These are phyloP conservation scores for Aspergillus texensis DNA, from an alignment of 2,329 filamentous ascomycete genomes.

Conservation along the genomic window DNA sequence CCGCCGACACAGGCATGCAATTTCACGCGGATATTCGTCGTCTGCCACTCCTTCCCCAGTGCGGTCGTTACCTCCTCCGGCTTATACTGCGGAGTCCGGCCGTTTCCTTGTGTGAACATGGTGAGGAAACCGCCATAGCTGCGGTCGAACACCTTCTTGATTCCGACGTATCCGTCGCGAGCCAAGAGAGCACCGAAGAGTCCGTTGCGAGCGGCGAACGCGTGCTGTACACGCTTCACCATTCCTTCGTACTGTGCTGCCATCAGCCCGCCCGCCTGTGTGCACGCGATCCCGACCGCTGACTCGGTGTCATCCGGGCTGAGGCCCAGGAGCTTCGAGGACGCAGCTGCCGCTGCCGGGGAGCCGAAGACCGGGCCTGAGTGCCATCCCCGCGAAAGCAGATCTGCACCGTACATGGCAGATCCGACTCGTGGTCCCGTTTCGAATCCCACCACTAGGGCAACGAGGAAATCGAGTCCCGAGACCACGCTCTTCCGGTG, in stretches of 20 bases:
- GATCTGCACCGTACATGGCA: conserved; percentile 41
- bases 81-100: neutral
- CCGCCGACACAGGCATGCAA: neutral
- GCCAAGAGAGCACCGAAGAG: conserved; percentile 45
- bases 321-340: conserved; percentile 37
- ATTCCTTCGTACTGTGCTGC: conserved; percentile 48
- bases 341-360: conserved; percentile 36
- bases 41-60: neutral
- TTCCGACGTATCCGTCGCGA: conserved; percentile 44
- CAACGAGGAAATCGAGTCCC: conserved; percentile 37
- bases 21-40: neutral
- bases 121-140: neutral
- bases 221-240: conserved; percentile 52
- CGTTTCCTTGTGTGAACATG: neutral
- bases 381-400: conserved; percentile 47
- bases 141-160: conserved; percentile 22
- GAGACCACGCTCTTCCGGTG: conserved; percentile 8
- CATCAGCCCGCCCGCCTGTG: conserved; percentile 46
- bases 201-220: conserved; percentile 49
- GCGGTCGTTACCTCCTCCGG: neutral
- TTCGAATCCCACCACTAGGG: conserved; percentile 46
- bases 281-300: conserved; percentile 45
- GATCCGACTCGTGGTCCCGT: conserved; percentile 42
- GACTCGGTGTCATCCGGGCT: conserved; percentile 33
- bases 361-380: conserved; percentile 29